Base-by-base conservation (phyloP, 2,329 filamentous ascomycete species). In the Neopestalotiopsis clavispora region DNA sequence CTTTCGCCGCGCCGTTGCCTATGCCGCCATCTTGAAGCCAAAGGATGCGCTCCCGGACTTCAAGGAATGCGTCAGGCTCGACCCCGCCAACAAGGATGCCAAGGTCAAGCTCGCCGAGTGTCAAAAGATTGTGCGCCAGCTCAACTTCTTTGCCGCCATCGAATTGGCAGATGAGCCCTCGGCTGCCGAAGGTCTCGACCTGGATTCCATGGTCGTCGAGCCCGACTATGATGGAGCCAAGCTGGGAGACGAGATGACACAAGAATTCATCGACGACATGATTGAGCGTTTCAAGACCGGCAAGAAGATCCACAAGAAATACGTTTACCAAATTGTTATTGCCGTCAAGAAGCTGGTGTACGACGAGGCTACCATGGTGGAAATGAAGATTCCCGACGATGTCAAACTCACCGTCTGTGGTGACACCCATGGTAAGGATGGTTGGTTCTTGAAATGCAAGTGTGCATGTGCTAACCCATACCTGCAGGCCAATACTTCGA, bases 221-320 rank as follows among this genome's bases (percentile, higher is more conserved):
- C 84, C 90, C 28, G 87, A 87, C 67, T 99, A 99, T 77, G 96
- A 99, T 77, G 96, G 96, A 70, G 91, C 90, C 28, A 87, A 86
- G 68, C 84, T 99, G 66, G 91, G 88, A 52, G 87, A 91, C 65
- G 87, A 92, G 79, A 99, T 99, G 94, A 98, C 95, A 1, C 89
- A 95, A 74, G 95, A 98, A 76, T 99, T 99, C 78, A 93, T 99
- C 75, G 93, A 97, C 75, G 95, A 99, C 83, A 98, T 98, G 95
- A 95, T 94, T 68, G 89, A 96, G 80, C 87, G 96, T 40, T 99
- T 99, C 88, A 97, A 97, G 88, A 91, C 89, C 65, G 96, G 96
- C 78, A 98, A 99, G 87, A 95, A 94, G 82, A 87, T 99, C 68
- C 94, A 96, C 81, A 91, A 90, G 83, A 99, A 98, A 87, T 99